Evolutionary conservation across 805 yeast species (phyloP).

Genomic region (Zygotorulaspora sp.): DNA sequence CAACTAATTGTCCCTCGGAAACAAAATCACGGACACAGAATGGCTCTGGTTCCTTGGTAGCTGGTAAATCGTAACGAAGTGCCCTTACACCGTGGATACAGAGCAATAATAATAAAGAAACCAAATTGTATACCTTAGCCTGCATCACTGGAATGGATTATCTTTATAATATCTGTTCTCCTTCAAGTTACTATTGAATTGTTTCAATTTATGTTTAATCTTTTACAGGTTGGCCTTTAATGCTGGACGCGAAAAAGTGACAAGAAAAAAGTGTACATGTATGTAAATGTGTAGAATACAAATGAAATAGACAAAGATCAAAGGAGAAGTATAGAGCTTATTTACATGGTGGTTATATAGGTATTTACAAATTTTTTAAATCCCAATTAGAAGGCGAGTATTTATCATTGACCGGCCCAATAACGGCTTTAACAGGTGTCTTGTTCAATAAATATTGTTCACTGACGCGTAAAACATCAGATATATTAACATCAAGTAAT

Average conservation of each 20-base stretch:
- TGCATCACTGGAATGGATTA: constrained; percentile 4
- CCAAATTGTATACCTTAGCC: constrained; percentile 1
- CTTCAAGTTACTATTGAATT: too few species aligned
- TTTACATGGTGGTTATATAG: not conserved
- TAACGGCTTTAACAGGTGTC: constrained; percentile 15
- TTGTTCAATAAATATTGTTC: constrained; percentile 46
- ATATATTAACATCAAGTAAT: constrained; percentile 58
- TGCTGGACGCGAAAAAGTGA: not conserved
- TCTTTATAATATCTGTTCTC: too few species aligned
- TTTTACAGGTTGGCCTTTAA: not conserved
- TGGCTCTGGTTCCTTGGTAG: constrained; percentile 46
- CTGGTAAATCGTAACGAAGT: constrained; percentile 51
- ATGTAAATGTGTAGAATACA: too few species aligned
- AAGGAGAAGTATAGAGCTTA: not conserved
- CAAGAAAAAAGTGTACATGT: too few species aligned
- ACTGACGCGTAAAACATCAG: constrained; percentile 62
- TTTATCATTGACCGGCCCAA: constrained; percentile 22
- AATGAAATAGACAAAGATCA: not conserved
- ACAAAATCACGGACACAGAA: constrained; percentile 92
- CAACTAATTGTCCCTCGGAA: constrained; percentile 77
- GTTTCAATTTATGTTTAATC: not conserved
- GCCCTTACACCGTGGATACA: constrained; percentile 25
- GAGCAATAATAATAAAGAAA: constrained; percentile 7
- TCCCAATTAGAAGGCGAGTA: constrained; percentile 21
- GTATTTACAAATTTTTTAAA: constrained; percentile 12